Conservation (phyloP, 1,284 basidiomycete species). For the Tilletia caries region DNA sequence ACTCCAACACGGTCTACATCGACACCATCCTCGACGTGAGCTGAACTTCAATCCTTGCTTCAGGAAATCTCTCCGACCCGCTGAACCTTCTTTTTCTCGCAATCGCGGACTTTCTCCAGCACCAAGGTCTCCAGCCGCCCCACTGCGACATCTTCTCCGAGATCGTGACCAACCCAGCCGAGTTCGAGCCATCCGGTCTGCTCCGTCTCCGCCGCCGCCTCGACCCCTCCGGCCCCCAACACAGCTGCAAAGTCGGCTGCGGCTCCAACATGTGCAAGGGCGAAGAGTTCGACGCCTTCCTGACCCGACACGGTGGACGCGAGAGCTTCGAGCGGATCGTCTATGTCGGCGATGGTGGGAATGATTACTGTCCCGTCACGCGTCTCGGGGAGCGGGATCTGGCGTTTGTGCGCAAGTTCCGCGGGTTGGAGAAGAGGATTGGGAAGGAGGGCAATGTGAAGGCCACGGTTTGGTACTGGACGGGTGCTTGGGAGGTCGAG, state of each 20-base stretch:
- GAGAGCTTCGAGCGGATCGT: conserved; percentile 71
- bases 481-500: conserved; percentile 49
- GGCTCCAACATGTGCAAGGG: conserved; percentile 98
- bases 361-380: conserved; percentile 91
- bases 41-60: too few species aligned
- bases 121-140: conserved; percentile 62
- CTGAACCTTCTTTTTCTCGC: neutral
- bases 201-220: conserved; percentile 75
- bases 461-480: conserved; percentile 46
- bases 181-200: conserved; percentile 70
- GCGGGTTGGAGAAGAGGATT: conserved; percentile 49
- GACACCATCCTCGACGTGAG: conserved; percentile 64
- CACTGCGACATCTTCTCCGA: conserved; percentile 69
- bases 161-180: conserved; percentile 88
- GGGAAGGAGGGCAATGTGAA: conserved; percentile 35
- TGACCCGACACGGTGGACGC: conserved; percentile 65
- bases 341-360: conserved; percentile 90
- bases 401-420: conserved; percentile 46
- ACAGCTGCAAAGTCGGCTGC: conserved; percentile 82
- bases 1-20: conserved; percentile 89
- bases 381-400: conserved; percentile 59
- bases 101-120: neutral
- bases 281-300: conserved; percentile 79
- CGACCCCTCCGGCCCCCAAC: conserved; percentile 62
- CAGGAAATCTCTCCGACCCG: too few species aligned